Percentiles rank a stretch among this genome's conserved stretches.
phyloP scores from a whole-genome alignment of 2,329 filamentous ascomycete species.

The Trichoderma koningiopsis region DNA sequence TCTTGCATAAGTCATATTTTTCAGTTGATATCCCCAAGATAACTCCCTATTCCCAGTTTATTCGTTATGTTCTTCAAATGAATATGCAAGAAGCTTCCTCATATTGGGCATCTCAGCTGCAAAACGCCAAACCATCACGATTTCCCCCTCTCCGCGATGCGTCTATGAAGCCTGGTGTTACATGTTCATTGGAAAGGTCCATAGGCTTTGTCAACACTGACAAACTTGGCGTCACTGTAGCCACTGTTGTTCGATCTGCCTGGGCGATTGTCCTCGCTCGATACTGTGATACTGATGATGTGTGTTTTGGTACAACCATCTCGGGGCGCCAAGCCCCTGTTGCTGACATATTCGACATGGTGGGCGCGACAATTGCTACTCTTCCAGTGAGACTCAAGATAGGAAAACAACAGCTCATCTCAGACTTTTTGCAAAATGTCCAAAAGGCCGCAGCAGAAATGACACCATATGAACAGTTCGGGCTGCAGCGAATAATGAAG shows the following conservation, averaged over 20 bases:
- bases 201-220: not conserved
- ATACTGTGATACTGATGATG: conserved; percentile 36
- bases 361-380: conserved; percentile 31
- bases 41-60: not conserved
- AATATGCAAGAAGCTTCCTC: not conserved
- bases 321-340: conserved; percentile 31
- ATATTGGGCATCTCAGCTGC: not conserved
- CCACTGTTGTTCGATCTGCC: conserved; percentile 20
- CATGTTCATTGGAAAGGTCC: not conserved
- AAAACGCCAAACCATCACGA: not conserved
- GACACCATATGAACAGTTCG: not conserved
- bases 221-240: conserved; percentile 21
- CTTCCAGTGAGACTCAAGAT: conserved; percentile 24
- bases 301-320: conserved; percentile 30
- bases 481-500: not conserved
- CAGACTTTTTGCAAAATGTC: not conserved
- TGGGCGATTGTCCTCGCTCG: conserved; percentile 34
- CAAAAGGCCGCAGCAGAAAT: not conserved
- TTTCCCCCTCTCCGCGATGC: not conserved
- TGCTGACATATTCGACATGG: conserved; percentile 27
- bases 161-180: not conserved
- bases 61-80: conserved; percentile 2
- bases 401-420: not conserved
- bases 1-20: not conserved
- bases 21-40: not conserved